Evolutionary conservation across 2,329 filamentous ascomycete species (phyloP), one percentile per base, ranked within the genome.

Genomic region (Beauveria asiatica): DNA sequence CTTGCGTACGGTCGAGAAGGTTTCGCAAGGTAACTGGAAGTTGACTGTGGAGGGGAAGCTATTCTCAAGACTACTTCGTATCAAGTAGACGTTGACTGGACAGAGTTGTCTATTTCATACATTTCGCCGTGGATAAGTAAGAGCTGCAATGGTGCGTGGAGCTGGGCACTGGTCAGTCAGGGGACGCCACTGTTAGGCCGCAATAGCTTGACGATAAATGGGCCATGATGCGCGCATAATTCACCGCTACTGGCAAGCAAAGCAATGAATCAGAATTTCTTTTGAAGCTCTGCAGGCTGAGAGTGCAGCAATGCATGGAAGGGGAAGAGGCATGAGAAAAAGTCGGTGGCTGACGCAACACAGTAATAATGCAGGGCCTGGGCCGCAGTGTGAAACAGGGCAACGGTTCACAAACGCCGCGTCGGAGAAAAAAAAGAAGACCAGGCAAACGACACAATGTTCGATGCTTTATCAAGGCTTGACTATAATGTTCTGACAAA

Each of bases 341-440:
- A 59, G 56, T 45, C 46, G 48, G 56, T 52, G 56, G 46, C 46
- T 59, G 56, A 59, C 37, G 39, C 13, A n/a, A 41, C 25, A 46
- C 41, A 46, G 53, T 16, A 37, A 16, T 46, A 41, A 19, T 30
- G 37, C 48, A 21, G 25, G 19, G 19, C 46, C 17, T 6, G 8
- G 19, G 10, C 17, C 21, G 16, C 11, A 21, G n/a, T 25, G 54
- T 21, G 13, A 13, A 37, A n/a, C 33, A 3, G 5, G 19, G 9
- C 9, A 11, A 19, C 27, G 27, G 45, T 51, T 59, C 37, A 59
- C 39, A n/a, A 46, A 21, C 23, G 19, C 51, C 16, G 37, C 37
- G 41, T 7, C 33, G 21, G 3, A 21, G 3, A 21, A 11, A 19
- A 11, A 19, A 13, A 37, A 27, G 9, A 50, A 48, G 33, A 13